Evolutionary conservation across 2,329 filamentous ascomycete species (phyloP), one percentile per base, ranked within the genome.

Genomic region (Venturia pyrina): DNA sequence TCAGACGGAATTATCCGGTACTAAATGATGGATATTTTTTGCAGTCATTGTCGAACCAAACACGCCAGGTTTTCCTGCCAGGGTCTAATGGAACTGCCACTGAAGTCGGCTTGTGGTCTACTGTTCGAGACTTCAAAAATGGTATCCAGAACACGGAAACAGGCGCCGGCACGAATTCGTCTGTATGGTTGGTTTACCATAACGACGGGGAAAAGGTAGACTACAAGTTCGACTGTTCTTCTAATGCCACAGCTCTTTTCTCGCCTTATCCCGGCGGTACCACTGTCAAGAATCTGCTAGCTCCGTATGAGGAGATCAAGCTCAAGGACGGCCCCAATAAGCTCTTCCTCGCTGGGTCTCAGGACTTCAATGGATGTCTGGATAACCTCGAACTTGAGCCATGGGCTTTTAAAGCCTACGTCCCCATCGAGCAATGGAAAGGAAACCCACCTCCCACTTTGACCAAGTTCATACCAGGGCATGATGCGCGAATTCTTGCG

Each of bases 231-330:
- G 80, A 87, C 70, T 88, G 86, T 72, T n/a, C 60, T 28, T 44
- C 60, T 13, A 62, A 43, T 17, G 40, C 17, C 1, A 74, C 72
- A n/a, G 83, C 82, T 1, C 78, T 88, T 43, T 75, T 87, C 46
- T 76, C 85, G 11, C 84, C 86, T 0, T 89, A 85, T 67, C 75
- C 78, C 17, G 72, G 74, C 2, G 81, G 79, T 10, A 82, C 80
- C 1, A 82, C 78, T 0, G 85, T 89, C 68, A 84, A 83, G 71
- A 87, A 87, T 69, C 71, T 89, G 15, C 86, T 89, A 71, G 84
- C 83, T 70, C 85, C 85, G 0, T 85, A 84, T 69, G 84, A 86
- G 34, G 80, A 84, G 68, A 76, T 82, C 66, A 80, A 74, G 0
- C 75, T 88, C n/a, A 48, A 62, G 28, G 37, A 41, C 24, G 40